A percentile compares a stretch with the other conserved stretches of the same genome.
These are phyloP conservation scores for Physcia stellaris DNA, from an alignment of 495 filamentous ascomycete genomes.

Conservation along the genomic window DNA sequence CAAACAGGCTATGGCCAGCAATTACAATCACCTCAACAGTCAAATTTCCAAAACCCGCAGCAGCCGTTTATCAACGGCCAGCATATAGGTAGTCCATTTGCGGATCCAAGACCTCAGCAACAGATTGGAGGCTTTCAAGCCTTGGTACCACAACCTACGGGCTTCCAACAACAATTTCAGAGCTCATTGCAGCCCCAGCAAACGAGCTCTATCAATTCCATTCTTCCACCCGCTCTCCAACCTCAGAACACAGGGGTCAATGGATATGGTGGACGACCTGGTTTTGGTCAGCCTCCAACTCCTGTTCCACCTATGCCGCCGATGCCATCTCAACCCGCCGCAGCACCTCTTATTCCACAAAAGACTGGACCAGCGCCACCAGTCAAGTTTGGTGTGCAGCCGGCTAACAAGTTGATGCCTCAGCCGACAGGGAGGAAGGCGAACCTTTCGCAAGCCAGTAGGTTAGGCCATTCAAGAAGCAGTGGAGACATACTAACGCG, in stretches of 20 bases:
- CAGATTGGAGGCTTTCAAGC: conserved; percentile 36
- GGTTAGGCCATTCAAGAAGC: conserved; percentile 28
- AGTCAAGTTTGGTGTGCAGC: conserved; percentile 70
- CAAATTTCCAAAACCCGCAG: conserved; percentile 37
- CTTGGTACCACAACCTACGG: conserved; percentile 50
- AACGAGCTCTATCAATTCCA: conserved; percentile 38
- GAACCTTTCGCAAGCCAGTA: conserved; percentile 89
- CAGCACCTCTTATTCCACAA: conserved; percentile 65
- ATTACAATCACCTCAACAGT: conserved; percentile 17
- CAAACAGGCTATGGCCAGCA: conserved; percentile 42
- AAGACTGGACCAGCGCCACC: conserved; percentile 89
- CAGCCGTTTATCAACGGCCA: conserved; percentile 31
- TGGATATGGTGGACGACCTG: conserved; percentile 21
- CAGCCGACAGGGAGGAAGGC: conserved; percentile 85
- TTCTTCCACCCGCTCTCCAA: conserved; percentile 39
- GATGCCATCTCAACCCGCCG: conserved; percentile 31
- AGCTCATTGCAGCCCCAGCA: conserved; percentile 34
- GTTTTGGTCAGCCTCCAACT: conserved; percentile 13
- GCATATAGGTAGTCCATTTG: conserved; percentile 34
- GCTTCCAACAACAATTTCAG: conserved; percentile 45
- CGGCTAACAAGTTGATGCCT: conserved; percentile 61
- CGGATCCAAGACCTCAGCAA: conserved; percentile 41
- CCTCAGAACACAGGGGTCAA: conserved; percentile 44
- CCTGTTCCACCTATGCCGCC: conserved; percentile 20
- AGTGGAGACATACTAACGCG: conserved; percentile 7